Percentiles rank a stretch among this genome's conserved stretches.
These are phyloP conservation scores for Galeopsis tetrahit DNA, from an alignment of 257 asterid species.

Conservation along the genomic window DNA sequence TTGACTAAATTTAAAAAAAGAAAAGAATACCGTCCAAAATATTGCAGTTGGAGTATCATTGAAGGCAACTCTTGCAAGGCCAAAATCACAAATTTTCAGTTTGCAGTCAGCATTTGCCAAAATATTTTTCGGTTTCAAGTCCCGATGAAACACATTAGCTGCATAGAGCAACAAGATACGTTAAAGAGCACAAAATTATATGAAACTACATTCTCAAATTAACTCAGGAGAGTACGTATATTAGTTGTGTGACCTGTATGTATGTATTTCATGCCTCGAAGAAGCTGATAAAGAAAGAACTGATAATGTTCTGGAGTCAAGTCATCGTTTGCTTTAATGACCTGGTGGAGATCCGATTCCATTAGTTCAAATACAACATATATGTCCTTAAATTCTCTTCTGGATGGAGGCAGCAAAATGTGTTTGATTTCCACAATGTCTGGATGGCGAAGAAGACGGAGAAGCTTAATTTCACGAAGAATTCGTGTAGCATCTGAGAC, in stretches of 20 bases:
- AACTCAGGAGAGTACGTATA: not conserved
- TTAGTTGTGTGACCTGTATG: conserved; percentile 50
- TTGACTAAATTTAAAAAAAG: not conserved
- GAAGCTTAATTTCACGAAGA: conserved; percentile 95
- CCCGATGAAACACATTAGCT: conserved; percentile 71
- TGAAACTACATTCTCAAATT: not conserved
- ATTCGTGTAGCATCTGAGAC: conserved; percentile 97
- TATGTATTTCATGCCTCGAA: conserved; percentile 68
- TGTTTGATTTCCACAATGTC: conserved; percentile 96
- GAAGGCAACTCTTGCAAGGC: conserved; percentile 70
- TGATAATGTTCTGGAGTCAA: conserved; percentile 66
- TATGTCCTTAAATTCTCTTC: conserved; percentile 94
- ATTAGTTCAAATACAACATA: conserved; percentile 90
- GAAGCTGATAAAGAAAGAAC: conserved; percentile 68
- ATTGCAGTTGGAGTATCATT: conserved; percentile 67
- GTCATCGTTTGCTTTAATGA: conserved; percentile 74
- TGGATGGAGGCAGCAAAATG: conserved; percentile 91
- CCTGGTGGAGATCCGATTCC: conserved; percentile 99
- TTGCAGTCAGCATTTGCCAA: conserved; percentile 73
- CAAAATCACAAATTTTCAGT: conserved; percentile 64
- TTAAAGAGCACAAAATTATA: conserved; percentile 20
- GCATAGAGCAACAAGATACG: conserved; percentile 24
- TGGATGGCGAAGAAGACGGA: conserved; percentile 94
- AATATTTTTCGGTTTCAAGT: conserved; percentile 63
- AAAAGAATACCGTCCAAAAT: conserved; percentile 59